Evolutionary conservation across 495 filamentous ascomycete genomes (phyloP), one percentile per base, ranked within the genome.

Genomic region (Xylaria scruposa): DNA sequence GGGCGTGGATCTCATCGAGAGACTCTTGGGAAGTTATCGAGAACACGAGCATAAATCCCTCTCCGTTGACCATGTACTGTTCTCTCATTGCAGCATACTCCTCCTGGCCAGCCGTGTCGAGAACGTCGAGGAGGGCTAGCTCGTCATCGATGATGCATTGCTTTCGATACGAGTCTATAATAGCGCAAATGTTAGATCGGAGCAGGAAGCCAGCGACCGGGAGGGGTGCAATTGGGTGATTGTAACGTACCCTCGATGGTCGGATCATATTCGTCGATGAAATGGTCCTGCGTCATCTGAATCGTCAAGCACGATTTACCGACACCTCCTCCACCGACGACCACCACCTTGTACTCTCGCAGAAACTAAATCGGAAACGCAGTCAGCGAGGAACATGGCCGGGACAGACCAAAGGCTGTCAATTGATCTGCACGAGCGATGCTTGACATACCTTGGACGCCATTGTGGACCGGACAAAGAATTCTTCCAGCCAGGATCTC

Each of bases 281-380:
- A 99, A 81, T 99, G 96, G 76, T 91, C 93, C 84, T 99, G 96
- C 81, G 98, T 98, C 85, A 99, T 88, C 86, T 98, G 96, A 80
- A 99, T 99, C 36, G 96, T 99, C 86, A 99, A 89, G 86, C 96
- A 99, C 61, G 97, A 98, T 85, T 99, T 99, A 82, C 96, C 96
- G 72, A 99, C 96, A 78, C 96, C 96, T 88, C 96, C 96, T 75
- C 96, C 96, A 77, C 96, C 96, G 60, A 99, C 96, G 24, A 99
- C 96, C 38, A 99, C 96, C 79, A 99, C 84, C 85, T 99, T 99
- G 86, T 99, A 99, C 85, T 99, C 96, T 90, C 96, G 89, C 76
- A 98, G 88, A 83, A 98, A 98, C 93, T 98, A 84, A 72, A 68
- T n/a, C 53, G 42, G 59, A 10, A 10, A 29, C n/a, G 19, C 10